These are phyloP conservation scores for Tulasnella sp. DNA, from an alignment of 768 basidiomycete species.

Conservation along the genomic window DNA sequence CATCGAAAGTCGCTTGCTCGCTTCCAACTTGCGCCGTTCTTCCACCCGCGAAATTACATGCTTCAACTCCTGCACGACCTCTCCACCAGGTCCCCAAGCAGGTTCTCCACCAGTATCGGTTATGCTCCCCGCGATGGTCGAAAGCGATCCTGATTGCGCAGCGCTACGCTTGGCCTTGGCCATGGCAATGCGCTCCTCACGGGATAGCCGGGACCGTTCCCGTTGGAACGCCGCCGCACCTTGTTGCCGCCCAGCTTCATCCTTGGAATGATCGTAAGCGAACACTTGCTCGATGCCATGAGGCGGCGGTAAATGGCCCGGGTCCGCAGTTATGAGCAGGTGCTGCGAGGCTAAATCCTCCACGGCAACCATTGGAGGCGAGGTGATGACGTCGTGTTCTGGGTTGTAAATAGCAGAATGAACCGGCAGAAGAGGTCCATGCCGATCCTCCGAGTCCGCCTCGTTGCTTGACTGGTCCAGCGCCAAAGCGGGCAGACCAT, in stretches of 20 bases:
- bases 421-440: conserved; percentile 5
- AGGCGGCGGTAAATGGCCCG: conserved; percentile 47
- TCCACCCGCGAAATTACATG: conserved; percentile 19
- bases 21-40: conserved; percentile 15
- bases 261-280: conserved; percentile 46
- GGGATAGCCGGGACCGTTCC: conserved; percentile 55
- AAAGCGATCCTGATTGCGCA: neutral
- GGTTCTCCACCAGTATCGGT: neutral
- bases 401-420: conserved; percentile 15
- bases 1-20: conserved; percentile 5
- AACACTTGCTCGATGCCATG: conserved; percentile 77
- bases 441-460: conserved; percentile 19
- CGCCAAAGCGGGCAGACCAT: neutral
- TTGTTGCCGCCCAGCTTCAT: conserved; percentile 26
- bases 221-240: conserved; percentile 35
- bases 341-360: conserved; percentile 52
- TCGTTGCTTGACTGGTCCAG: conserved; percentile 21
- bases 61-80: conserved; percentile 23
- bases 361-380: conserved; percentile 11
- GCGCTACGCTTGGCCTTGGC: conserved; percentile 46
- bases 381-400: neutral
- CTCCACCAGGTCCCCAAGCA: conserved; percentile 22
- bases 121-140: neutral
- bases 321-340: conserved; percentile 41
- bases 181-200: conserved; percentile 66